Evolutionary conservation across 108 stramenopile species (phyloP), one percentile per base, ranked within the genome.

Genomic region (Nitzschia putrida): DNA sequence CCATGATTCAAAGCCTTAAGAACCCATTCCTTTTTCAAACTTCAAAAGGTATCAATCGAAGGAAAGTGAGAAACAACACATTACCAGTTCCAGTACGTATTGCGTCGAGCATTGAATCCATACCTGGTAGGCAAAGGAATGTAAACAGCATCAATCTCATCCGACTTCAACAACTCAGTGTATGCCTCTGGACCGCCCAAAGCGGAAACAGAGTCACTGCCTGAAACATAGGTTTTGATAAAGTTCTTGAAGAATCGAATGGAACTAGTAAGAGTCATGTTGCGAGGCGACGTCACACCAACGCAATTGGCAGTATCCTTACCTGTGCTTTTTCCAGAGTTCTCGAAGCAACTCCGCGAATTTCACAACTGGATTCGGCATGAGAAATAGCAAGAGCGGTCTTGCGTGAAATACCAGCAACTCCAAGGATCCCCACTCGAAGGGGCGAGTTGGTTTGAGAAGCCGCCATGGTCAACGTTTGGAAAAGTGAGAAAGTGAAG

Each of bases 91-190:
- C n/a, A n/a, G n/a, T n/a, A n/a, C n/a, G n/a, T n/a, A n/a, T n/a
- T n/a, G n/a, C n/a, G n/a, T n/a, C n/a, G n/a, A n/a, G n/a, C n/a
- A n/a, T 9, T 18, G 25, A 26, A 10, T 37, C 29, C 73, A 40
- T 59, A 75, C 74, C 56, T 54, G 13, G 73, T 29, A 12, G 79
- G 64, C n/a, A 73, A 63, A 49, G 71, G 44, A 20, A 77, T 59
- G 22, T 77, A 82, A 2, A 82, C 75, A 26, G 80, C 80, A 57
- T 81, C 65, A 50, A 81, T 60, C 47, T 18, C 14, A 22, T 68
- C 61, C 23, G 53, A 64, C 22, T 51, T 14, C 38, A 81, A 53
- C 47, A 49, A 49, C 6, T 49, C n/a, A 18, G 14, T 18, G 18
- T 49, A 49, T 16, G 47, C 47, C n/a, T 49, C 47, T 18, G 14